phyloP scores from a whole-genome alignment of 495 filamentous ascomycete genomes.

The Neurospora sp. region DNA sequence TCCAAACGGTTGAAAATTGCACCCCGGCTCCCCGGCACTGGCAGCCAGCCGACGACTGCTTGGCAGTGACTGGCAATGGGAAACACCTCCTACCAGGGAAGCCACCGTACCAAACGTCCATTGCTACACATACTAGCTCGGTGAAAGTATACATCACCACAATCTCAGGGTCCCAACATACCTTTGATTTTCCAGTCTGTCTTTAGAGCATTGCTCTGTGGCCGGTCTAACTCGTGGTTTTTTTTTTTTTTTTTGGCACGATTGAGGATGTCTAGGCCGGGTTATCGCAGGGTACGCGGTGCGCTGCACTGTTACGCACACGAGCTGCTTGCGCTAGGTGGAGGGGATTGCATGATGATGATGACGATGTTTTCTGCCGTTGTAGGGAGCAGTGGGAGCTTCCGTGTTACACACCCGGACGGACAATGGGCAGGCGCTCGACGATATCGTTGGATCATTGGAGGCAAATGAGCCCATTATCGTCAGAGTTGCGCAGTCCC shows the following conservation, averaged over 20 bases:
- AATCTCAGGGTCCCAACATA: background rate
- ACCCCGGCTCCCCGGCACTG: background rate
- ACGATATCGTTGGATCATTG: background rate
- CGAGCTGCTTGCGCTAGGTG: background rate
- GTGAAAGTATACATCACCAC: background rate
- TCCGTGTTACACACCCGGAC: background rate
- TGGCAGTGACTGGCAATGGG: background rate
- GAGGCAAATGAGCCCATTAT: slow-evolving; percentile 16
- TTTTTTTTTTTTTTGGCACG: background rate
- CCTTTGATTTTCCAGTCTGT: background rate
- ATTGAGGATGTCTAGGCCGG: background rate
- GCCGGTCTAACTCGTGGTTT: background rate
- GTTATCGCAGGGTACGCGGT: background rate
- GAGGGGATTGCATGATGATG: background rate
- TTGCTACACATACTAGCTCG: background rate
- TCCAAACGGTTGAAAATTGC: background rate
- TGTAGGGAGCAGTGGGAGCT: background rate
- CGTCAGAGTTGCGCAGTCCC: slow-evolving; percentile 20
- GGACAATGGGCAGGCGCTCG: background rate
- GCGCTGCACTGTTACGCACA: background rate
- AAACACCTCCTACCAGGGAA: background rate
- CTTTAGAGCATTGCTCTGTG: background rate
- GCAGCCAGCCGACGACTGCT: background rate
- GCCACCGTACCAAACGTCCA: background rate
- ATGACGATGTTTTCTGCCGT: background rate